These are phyloP conservation scores for Diospyros kaki DNA, from an alignment of 148 eudicot species.

Conservation along the genomic window DNA sequence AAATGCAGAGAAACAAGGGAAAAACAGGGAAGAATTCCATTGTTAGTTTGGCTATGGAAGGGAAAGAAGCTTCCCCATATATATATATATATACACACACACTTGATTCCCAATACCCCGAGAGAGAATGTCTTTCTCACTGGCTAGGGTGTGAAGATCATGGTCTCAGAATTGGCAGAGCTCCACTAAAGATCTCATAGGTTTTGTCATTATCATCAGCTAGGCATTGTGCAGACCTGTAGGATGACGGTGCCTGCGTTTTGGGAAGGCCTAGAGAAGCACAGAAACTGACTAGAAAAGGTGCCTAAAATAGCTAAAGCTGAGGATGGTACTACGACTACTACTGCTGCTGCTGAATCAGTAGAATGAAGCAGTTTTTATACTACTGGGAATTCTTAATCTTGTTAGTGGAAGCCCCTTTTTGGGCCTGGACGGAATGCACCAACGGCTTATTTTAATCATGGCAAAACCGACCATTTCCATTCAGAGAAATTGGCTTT, in stretches of 20 bases:
- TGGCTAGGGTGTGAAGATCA: constrained; percentile 10
- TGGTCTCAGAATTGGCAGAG: background rate
- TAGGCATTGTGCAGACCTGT: background rate
- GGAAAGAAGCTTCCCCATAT: background rate
- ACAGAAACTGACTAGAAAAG: background rate
- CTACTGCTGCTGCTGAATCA: constrained; percentile 9
- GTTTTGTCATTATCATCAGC: constrained; percentile 21
- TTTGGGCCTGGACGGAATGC: constrained; percentile 13
- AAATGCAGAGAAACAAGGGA: constrained; percentile 19
- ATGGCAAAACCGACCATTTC: constrained; percentile 22
- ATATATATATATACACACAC: constrained; percentile 13
- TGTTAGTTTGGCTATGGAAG: constrained; percentile 5
- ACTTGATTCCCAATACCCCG: background rate
- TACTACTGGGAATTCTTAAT: constrained; percentile 15
- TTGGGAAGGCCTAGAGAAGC: constrained; percentile 13
- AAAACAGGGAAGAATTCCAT: constrained; percentile 23
- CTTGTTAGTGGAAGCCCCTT: constrained; percentile 23
- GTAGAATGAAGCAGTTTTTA: constrained; percentile 17
- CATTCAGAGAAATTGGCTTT: constrained; percentile 21
- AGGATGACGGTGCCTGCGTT: constrained; percentile 23
- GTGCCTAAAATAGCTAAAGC: background rate
- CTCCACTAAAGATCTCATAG: background rate
- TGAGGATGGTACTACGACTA: constrained; percentile 21
- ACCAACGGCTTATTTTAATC: constrained; percentile 15
- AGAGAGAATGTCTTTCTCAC: constrained; percentile 1